Evolutionary conservation across 176 grass and related monocot species (phyloP).

Genomic region (Hordeum marinum): DNA sequence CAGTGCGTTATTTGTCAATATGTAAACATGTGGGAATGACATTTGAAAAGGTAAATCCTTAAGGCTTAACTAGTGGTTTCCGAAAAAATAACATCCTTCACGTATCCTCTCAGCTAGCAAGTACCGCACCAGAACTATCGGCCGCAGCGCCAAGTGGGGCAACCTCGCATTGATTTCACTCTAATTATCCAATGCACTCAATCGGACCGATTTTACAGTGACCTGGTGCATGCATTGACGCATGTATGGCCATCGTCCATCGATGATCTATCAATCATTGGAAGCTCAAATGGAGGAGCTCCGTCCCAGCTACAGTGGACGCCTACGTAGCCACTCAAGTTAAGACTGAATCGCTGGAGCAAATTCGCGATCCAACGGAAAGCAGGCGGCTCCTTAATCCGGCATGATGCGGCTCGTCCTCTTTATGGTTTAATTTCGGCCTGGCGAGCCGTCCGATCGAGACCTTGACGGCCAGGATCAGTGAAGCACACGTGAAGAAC

Average conservation of each 20-base stretch:
- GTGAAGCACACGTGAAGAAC: too few relatives aligned
- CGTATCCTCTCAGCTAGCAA: too few relatives aligned
- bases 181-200: background rate
- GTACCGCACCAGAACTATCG: background rate
- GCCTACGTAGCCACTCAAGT: background rate
- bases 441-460: too few relatives aligned
- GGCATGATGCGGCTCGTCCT: background rate
- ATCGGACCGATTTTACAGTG: background rate
- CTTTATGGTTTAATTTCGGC: background rate
- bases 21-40: too few relatives aligned
- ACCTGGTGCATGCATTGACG: background rate
- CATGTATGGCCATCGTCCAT: background rate
- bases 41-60: too few relatives aligned
- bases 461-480: too few relatives aligned
- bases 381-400: background rate
- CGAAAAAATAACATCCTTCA: too few relatives aligned
- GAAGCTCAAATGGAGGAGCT: background rate
- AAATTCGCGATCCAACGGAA: background rate
- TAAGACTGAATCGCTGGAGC: conserved; percentile 10
- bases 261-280: background rate
- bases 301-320: background rate
- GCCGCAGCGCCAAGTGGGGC: background rate
- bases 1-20: too few relatives aligned
- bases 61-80: too few relatives aligned
- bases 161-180: background rate